phyloP scores from a whole-genome alignment of 2,329 filamentous ascomycete species.

The Emergomyces africanus region DNA sequence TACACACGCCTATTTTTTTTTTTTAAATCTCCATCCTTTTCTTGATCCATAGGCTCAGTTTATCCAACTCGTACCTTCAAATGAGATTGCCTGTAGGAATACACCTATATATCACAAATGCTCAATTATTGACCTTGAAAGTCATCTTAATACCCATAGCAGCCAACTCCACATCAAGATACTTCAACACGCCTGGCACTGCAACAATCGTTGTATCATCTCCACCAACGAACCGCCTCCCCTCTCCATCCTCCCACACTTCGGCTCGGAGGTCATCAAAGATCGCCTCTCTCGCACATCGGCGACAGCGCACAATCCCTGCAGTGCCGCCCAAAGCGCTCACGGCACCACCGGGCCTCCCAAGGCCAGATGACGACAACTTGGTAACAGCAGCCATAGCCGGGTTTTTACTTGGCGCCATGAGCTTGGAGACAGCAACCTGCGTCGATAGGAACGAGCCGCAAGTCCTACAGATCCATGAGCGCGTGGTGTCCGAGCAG shows the following conservation, averaged over 20 bases:
- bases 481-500: conserved; percentile 83
- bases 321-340: conserved; percentile 49
- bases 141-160: conserved; percentile 95
- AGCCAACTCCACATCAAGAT: conserved; percentile 85
- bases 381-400: conserved; percentile 12
- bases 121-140: conserved; percentile 56
- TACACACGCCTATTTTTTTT: background rate
- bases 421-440: conserved; percentile 26
- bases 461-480: conserved; percentile 80
- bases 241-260: conserved; percentile 81
- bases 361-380: conserved; percentile 3
- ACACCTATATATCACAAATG: background rate
- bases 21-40: background rate
- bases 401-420: conserved; percentile 11
- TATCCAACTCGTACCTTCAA: background rate
- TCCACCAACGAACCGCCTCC: conserved; percentile 72
- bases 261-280: conserved; percentile 55
- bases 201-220: conserved; percentile 85
- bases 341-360: conserved; percentile 33
- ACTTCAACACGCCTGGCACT: conserved; percentile 84
- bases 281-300: conserved; percentile 56
- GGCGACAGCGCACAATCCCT: conserved; percentile 62
- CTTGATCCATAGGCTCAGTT: background rate
- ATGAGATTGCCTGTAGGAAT: background rate
- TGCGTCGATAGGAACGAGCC: conserved; percentile 85